phyloP scores from a whole-genome alignment of 495 filamentous ascomycete genomes.

The Penicillium soppii region DNA sequence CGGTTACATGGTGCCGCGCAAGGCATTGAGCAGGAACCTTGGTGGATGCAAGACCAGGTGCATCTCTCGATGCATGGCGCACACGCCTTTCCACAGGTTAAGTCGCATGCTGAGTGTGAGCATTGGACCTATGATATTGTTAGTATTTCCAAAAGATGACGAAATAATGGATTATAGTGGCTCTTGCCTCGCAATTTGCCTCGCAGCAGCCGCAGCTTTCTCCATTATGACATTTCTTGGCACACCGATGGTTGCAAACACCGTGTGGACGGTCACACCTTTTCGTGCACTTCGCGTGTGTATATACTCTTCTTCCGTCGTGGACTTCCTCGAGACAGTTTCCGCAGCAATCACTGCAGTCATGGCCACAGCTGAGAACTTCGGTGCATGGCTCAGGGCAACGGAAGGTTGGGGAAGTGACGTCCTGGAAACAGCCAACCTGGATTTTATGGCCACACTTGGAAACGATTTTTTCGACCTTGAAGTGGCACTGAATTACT shows the following conservation, averaged over 20 bases:
- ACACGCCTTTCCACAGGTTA: constrained; percentile 56
- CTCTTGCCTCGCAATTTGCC: constrained; percentile 54
- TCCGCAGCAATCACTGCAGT: neutral
- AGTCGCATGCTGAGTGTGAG: constrained; percentile 9
- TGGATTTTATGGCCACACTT: constrained; percentile 1
- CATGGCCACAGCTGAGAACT: constrained; percentile 4
- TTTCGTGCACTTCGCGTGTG: constrained; percentile 3
- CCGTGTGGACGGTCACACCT: constrained; percentile 10
- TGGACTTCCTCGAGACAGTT: neutral
- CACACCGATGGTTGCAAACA: constrained; percentile 5
- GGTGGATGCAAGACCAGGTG: constrained; percentile 52
- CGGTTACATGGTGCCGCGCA: constrained; percentile 54
- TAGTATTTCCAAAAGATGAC: neutral
- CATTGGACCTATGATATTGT: constrained; percentile 7
- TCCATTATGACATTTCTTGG: neutral
- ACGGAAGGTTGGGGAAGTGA: neutral
- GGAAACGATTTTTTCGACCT: constrained; percentile 2
- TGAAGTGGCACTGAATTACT: neutral
- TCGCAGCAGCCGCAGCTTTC: constrained; percentile 45
- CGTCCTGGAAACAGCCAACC: constrained; percentile 2
- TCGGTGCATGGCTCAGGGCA: constrained; percentile 4
- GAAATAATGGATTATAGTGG: constrained; percentile 26
- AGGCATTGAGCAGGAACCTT: constrained; percentile 53
- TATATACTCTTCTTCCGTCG: neutral
- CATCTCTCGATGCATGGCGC: constrained; percentile 59